Conservation (phyloP, 306 rosid species). For the Dryas drummondii region DNA sequence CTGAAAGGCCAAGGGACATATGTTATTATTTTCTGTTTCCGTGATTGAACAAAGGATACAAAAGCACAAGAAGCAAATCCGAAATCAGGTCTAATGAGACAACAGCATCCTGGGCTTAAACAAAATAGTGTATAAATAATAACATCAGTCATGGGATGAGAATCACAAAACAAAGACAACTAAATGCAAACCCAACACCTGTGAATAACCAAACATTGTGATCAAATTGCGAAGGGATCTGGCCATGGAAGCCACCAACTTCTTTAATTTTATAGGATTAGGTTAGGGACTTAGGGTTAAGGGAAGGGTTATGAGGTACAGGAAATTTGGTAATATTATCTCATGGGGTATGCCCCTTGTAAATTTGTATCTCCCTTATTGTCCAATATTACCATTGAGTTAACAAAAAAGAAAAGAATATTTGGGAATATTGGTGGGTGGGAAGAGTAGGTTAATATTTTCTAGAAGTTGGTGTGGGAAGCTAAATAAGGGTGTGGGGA, state of each 20-base stretch:
- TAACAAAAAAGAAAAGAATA: too few species aligned
- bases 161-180: slow-evolving; percentile 17
- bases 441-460: too few species aligned
- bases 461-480: too few species aligned
- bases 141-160: not conserved
- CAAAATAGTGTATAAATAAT: not conserved
- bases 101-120: not conserved
- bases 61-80: not conserved
- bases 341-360: too few species aligned
- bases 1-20: slow-evolving; percentile 16
- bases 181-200: not conserved
- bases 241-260: not conserved
- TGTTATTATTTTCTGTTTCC: not conserved
- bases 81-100: not conserved
- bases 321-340: too few species aligned
- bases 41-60: not conserved
- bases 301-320: too few species aligned
- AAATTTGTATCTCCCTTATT: too few species aligned
- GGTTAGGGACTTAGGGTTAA: too few species aligned
- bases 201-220: not conserved
- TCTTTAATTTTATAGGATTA: too few species aligned
- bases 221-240: not conserved
- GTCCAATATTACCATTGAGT: too few species aligned
- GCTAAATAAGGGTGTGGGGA: not conserved
- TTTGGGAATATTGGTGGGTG: too few species aligned